Percentiles rank a stretch among this genome's conserved stretches.
Evolutionary conservation across 2,329 filamentous ascomycete species (phyloP).

Genomic region (Colletotrichum tropicicola): DNA sequence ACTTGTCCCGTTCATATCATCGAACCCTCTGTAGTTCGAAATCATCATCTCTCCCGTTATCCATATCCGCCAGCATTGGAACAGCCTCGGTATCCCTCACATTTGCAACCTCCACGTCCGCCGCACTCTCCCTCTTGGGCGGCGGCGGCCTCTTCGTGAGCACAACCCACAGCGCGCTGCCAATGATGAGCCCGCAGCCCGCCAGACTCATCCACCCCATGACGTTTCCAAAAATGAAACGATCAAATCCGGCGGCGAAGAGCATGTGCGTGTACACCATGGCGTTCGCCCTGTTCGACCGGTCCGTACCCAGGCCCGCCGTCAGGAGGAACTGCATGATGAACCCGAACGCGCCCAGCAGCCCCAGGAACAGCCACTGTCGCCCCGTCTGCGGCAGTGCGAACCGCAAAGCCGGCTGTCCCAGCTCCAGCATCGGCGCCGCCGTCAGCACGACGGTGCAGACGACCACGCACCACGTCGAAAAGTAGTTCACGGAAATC

Average conservation of each 20-base stretch:
- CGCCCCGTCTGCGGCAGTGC: constrained; percentile 48
- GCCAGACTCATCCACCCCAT: constrained; percentile 59
- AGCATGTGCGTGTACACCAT: constrained; percentile 69
- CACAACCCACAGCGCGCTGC: constrained; percentile 61
- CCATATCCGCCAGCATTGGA: constrained; percentile 48
- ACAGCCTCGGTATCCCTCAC: constrained; percentile 45
- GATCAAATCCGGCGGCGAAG: constrained; percentile 62
- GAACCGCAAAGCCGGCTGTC: constrained; percentile 56
- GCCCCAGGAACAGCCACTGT: constrained; percentile 74
- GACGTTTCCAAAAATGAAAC: constrained; percentile 59
- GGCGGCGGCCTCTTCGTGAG: constrained; percentile 50
- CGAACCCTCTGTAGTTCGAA: constrained; percentile 19
- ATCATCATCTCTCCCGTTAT: constrained; percentile 37
- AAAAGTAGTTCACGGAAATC: constrained; percentile 89
- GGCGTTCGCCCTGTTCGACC: constrained; percentile 64
- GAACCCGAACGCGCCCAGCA: constrained; percentile 80
- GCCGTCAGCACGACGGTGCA: constrained; percentile 67
- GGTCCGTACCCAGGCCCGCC: constrained; percentile 76
- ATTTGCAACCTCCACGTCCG: constrained; percentile 41
- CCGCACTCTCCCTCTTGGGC: constrained; percentile 38
- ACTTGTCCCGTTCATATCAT: background rate
- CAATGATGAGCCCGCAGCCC: constrained; percentile 62
- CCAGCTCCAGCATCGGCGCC: constrained; percentile 52
- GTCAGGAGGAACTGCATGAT: constrained; percentile 89
- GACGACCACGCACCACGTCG: constrained; percentile 74